These are phyloP conservation scores for Colletotrichum sp. DNA, from an alignment of 2,329 filamentous ascomycete genomes.

Conservation along the genomic window DNA sequence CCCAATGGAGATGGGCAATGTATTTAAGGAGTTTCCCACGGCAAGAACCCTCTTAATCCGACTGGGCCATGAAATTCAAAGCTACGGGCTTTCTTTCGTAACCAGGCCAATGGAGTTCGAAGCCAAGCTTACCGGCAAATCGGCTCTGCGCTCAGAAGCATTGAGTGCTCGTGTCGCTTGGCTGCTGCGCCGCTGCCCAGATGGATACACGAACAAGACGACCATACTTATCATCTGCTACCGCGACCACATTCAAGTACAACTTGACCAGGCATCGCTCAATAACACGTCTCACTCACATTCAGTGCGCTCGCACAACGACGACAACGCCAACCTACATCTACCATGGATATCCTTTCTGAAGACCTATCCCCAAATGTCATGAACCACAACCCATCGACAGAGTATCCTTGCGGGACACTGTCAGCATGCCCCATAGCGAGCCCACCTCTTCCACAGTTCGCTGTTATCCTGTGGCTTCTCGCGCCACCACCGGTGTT, in stretches of 20 bases:
- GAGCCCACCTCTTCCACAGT: background rate
- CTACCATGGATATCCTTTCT: background rate
- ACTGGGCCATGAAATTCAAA: background rate
- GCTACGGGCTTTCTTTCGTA: background rate
- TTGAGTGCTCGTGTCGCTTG: background rate
- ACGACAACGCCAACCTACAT: background rate
- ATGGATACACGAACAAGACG: background rate
- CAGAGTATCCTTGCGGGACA: background rate
- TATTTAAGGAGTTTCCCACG: background rate
- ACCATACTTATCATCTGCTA: background rate
- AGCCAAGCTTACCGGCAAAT: background rate
- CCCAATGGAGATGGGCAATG: background rate
- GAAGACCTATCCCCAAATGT: background rate
- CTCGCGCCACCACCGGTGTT: background rate
- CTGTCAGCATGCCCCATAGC: background rate
- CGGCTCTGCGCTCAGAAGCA: background rate
- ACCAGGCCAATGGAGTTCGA: background rate
- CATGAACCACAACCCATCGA: background rate
- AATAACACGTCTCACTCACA: background rate
- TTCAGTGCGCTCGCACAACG: background rate
- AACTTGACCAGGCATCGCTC: rapidly evolving
- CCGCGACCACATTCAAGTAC: background rate
- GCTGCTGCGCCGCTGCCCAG: conserved; percentile 5
- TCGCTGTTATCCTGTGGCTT: background rate
- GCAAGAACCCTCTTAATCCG: background rate